Percentiles rank a stretch among this genome's conserved stretches.
Conservation (phyloP, 2,329 filamentous ascomycete genomes). For the Ophiostoma himal-ulmi region DNA sequence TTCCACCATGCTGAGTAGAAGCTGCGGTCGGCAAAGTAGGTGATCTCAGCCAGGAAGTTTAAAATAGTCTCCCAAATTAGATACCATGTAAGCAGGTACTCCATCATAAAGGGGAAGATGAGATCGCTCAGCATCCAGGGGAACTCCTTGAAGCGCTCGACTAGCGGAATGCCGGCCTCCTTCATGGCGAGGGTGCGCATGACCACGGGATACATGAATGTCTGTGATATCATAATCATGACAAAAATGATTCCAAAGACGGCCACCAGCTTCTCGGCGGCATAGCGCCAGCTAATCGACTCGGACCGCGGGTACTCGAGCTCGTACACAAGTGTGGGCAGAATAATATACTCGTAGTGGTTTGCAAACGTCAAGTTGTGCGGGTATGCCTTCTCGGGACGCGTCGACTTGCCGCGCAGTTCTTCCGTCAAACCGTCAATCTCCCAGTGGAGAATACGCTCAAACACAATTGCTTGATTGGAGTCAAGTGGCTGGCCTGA, state of each 20-base stretch:
- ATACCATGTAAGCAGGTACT: constrained; percentile 73
- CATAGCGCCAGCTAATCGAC: constrained; percentile 66
- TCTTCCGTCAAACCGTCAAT: constrained; percentile 60
- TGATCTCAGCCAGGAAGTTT: constrained; percentile 71
- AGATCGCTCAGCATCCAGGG: constrained; percentile 71
- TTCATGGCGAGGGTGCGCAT: constrained; percentile 62
- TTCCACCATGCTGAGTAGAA: constrained; percentile 66
- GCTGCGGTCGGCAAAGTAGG: constrained; percentile 68
- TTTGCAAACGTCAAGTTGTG: constrained; percentile 60
- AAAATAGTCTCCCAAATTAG: constrained; percentile 73
- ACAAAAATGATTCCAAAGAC: constrained; percentile 68
- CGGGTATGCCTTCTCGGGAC: constrained; percentile 52
- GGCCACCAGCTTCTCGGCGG: constrained; percentile 63
- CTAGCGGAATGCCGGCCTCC: constrained; percentile 56
- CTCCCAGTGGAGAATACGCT: constrained; percentile 60
- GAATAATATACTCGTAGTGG: constrained; percentile 65
- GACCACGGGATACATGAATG: constrained; percentile 71
- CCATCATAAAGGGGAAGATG: constrained; percentile 72
- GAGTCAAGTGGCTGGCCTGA: constrained; percentile 53
- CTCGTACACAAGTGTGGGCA: constrained; percentile 75
- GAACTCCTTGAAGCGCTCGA: constrained; percentile 58
- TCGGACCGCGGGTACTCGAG: constrained; percentile 67
- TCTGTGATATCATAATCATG: constrained; percentile 73
- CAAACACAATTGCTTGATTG: constrained; percentile 59
- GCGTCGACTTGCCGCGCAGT: constrained; percentile 56